A percentile compares a stretch with the other conserved stretches of the same genome.
phyloP scores from a whole-genome alignment of 2,329 filamentous ascomycete species.

The Penicillium corylophilum region DNA sequence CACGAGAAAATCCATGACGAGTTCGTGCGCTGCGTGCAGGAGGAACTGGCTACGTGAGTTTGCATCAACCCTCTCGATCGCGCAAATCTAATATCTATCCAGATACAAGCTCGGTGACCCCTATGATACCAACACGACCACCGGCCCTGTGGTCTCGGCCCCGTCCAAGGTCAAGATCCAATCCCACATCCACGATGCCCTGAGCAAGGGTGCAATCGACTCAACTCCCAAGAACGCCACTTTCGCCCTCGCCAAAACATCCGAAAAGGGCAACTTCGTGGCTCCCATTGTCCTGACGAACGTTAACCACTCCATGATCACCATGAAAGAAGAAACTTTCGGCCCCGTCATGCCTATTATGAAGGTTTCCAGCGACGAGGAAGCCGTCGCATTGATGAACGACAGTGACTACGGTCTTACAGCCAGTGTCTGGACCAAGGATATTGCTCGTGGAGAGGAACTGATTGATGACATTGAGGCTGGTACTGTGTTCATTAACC shows the following conservation, averaged over 20 bases:
- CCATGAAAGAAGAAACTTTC: conserved; percentile 93
- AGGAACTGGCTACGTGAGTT: conserved; percentile 65
- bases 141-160: conserved; percentile 83
- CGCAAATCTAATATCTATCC: background rate
- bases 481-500: conserved; percentile 89
- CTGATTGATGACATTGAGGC: conserved; percentile 79
- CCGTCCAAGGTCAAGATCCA: conserved; percentile 71
- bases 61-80: too few relatives aligned
- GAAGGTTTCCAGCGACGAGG: conserved; percentile 74
- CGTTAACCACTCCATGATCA: conserved; percentile 75
- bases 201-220: conserved; percentile 77
- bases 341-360: conserved; percentile 85
- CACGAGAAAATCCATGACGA: conserved; percentile 76
- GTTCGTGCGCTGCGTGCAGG: conserved; percentile 76
- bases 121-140: conserved; percentile 67
- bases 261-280: conserved; percentile 76
- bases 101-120: conserved; percentile 65
- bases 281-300: conserved; percentile 75
- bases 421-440: conserved; percentile 91
- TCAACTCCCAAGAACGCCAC: conserved; percentile 73
- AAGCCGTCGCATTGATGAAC: conserved; percentile 83
- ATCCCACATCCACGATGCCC: conserved; percentile 74
- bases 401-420: conserved; percentile 89
- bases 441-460: conserved; percentile 69
- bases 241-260: conserved; percentile 62